Evolutionary conservation across 805 yeast genomes (phyloP).

Genomic region (Schizosaccharomyces japonicus): DNA sequence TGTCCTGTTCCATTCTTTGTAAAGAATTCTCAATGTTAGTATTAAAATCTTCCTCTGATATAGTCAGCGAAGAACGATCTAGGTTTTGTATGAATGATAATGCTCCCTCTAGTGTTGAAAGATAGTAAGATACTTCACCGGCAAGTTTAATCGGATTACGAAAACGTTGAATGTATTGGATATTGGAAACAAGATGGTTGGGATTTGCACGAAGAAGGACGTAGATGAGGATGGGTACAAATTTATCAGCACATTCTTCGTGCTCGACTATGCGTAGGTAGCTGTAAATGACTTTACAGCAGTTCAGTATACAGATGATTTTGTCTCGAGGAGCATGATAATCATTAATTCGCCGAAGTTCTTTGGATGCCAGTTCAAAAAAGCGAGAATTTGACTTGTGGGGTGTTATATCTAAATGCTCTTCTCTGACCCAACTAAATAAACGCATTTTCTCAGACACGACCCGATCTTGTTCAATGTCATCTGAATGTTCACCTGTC

Average conservation of each 20-base stretch:
- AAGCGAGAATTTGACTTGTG: slow-evolving; percentile 21
- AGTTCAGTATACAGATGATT: slow-evolving; percentile 67
- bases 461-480: slow-evolving; percentile 33
- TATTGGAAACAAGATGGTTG: slow-evolving; percentile 43
- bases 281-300: slow-evolving; percentile 82
- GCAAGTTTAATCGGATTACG: slow-evolving; percentile 47
- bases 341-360: slow-evolving; percentile 51
- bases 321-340: slow-evolving; percentile 90
- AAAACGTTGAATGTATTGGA: slow-evolving; percentile 66
- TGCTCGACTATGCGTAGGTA: slow-evolving; percentile 41
- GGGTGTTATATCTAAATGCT: slow-evolving; percentile 45
- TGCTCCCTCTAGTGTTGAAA: slow-evolving; percentile 79
- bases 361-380: slow-evolving; percentile 25
- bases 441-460: slow-evolving; percentile 31
- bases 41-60: slow-evolving; percentile 32
- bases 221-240: slow-evolving; percentile 68
- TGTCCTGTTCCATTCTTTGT: slow-evolving; percentile 18
- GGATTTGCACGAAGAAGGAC: slow-evolving; percentile 52
- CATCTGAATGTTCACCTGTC: slow-evolving; percentile 30
- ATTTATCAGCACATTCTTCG: slow-evolving; percentile 78
- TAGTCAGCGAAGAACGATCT: slow-evolving; percentile 32
- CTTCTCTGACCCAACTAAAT: slow-evolving; percentile 47
- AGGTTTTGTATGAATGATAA: slow-evolving; percentile 51
- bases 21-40: slow-evolving; percentile 19
- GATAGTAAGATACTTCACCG: slow-evolving; percentile 80